Evolutionary conservation across 805 yeast genomes (phyloP).

Genomic region (Metahyphopichia silvanorum): DNA sequence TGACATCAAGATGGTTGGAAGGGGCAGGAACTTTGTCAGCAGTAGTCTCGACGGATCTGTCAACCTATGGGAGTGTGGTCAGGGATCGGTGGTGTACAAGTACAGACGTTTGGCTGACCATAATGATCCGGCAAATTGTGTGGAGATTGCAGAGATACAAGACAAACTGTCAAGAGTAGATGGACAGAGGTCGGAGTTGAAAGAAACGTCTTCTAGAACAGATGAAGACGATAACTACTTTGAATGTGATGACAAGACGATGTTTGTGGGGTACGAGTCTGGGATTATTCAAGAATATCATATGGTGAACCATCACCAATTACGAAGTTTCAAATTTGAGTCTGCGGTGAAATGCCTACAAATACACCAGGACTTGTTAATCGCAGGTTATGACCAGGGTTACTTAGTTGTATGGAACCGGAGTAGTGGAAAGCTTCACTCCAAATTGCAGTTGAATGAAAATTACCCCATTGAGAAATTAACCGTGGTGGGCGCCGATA

Average conservation of each 20-base stretch:
- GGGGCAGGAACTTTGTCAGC: conserved; percentile 66
- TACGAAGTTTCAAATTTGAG: neutral
- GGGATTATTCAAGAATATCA: conserved; percentile 28
- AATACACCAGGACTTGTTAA: conserved; percentile 6
- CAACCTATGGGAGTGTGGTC: conserved; percentile 68
- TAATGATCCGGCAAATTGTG: conserved; percentile 16
- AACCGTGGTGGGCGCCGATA: neutral
- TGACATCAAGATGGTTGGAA: conserved; percentile 50
- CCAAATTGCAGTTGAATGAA: conserved; percentile 4
- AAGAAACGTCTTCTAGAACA: neutral
- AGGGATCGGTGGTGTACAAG: conserved; percentile 43
- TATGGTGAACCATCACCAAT: conserved; percentile 14
- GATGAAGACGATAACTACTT: conserved; percentile 3
- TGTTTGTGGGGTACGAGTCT: conserved; percentile 42
- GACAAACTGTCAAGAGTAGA: too few relatives aligned
- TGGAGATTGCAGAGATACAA: conserved; percentile 8
- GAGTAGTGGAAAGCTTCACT: conserved; percentile 1
- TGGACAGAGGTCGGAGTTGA: conserved; percentile 2
- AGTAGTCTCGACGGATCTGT: conserved; percentile 54
- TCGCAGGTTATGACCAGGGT: conserved; percentile 20
- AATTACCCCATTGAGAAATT: conserved; percentile 1
- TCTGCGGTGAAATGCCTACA: conserved; percentile 12
- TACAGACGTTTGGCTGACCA: conserved; percentile 18
- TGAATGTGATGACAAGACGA: conserved; percentile 31
- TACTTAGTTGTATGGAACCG: conserved; percentile 11